Base-by-base conservation (phyloP, 2,329 filamentous ascomycete species). In the Exophiala sideris region DNA sequence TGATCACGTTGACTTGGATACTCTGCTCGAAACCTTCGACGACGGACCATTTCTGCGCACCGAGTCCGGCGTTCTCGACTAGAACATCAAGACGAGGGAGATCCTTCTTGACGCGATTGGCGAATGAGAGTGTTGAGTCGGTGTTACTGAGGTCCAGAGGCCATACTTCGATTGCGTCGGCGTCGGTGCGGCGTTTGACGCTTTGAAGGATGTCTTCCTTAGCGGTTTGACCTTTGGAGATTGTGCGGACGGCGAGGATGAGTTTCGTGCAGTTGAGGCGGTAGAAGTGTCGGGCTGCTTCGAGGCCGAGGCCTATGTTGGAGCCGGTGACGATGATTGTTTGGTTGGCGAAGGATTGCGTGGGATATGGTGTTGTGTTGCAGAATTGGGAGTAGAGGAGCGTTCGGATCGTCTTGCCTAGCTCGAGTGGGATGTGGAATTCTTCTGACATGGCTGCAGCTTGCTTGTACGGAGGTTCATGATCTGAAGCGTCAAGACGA, bases 251-350 rank as follows among this genome's bases (percentile, higher is more conserved):
- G 3, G 73, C 74, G 14, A 79, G 65, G 50, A 79, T 76, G 21
- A 79, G 66, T 20, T 68, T 72, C 1, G 65, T 64, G 10, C 71
- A 70, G 3, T 69, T 67, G 3, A 77, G 67, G 0, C 64, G 60
- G 1, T 72, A 69, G 41, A 76, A 69, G 56, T 78, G 74, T 1
- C 67, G 66, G 1, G 72, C 71, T 3, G 76, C 72, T 64, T 79
- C 74, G 40, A 71, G 67, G 11, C 77, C 77, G 0, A 79, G 69
- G 2, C 76, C 76, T 5, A 68, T 65, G 50, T 79, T 79, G 3
- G 73, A 70, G 41, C 77, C 77, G 0, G 77, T 80, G 5, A 80
- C 71, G 29, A 80, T 72, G 50, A 77, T 64, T 5, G 66, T 74
- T 38, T 72, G 66, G 18, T 40, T 33, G 11, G 52, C 35, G 50